phyloP scores from a whole-genome alignment of 179 eudicot species.

The Heliamphora pulchella region DNA sequence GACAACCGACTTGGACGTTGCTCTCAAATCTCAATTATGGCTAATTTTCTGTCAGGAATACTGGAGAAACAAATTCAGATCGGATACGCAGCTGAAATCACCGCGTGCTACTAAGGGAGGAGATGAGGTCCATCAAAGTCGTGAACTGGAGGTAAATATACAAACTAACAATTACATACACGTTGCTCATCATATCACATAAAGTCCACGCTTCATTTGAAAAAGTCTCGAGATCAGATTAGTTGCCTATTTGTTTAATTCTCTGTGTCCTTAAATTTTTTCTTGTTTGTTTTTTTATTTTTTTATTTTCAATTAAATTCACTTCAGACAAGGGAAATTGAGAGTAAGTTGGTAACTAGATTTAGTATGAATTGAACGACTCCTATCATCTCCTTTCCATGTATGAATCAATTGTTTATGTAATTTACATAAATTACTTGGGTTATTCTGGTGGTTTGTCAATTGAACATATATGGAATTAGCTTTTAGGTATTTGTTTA shows the following conservation, averaged over 20 bases:
- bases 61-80: not conserved
- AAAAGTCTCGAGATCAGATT: not conserved
- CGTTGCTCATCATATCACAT: not conserved
- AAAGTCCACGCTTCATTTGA: not conserved
- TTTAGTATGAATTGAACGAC: too few relatives aligned
- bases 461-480: not conserved
- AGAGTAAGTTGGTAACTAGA: too few relatives aligned
- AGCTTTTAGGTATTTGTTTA: not conserved
- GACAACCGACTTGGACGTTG: not conserved
- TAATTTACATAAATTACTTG: not conserved
- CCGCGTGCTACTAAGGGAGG: not conserved
- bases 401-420: too few relatives aligned
- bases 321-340: too few relatives aligned
- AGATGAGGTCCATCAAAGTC: conserved; percentile 4
- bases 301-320: not conserved
- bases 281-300: too few relatives aligned
- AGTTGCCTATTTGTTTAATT: not conserved
- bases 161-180: too few relatives aligned
- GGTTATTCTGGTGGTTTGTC: not conserved
- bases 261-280: not conserved
- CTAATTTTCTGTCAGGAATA: not conserved
- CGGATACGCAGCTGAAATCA: not conserved
- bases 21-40: not conserved
- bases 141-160: not conserved
- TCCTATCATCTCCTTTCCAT: too few relatives aligned